phyloP scores from a whole-genome alignment of 2,329 filamentous ascomycete species.

The Epichloe coenophiala region DNA sequence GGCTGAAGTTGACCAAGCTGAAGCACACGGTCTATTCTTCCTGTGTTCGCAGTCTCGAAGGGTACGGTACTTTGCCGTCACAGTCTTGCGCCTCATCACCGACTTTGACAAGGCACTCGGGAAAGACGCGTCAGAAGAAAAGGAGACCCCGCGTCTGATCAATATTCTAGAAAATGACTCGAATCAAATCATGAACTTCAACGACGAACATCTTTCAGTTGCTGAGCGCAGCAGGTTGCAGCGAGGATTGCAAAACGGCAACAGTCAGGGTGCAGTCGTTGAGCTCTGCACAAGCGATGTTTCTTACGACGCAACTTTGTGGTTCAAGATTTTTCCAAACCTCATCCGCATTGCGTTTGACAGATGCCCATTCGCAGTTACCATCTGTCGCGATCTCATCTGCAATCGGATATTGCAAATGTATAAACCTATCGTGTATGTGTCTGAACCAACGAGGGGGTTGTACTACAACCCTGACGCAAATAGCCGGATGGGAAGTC shows the following conservation, averaged over 20 bases:
- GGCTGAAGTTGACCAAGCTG: constrained; percentile 90
- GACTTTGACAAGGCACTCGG: constrained; percentile 87
- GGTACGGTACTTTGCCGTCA: constrained; percentile 82
- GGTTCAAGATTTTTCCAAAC: constrained; percentile 97
- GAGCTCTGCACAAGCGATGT: constrained; percentile 93
- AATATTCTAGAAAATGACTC: constrained; percentile 86
- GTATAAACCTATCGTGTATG: constrained; percentile 67
- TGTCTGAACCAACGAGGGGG: constrained; percentile 61
- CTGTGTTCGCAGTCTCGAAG: constrained; percentile 87
- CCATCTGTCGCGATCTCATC: constrained; percentile 79
- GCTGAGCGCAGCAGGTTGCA: constrained; percentile 88
- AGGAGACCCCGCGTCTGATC: constrained; percentile 64
- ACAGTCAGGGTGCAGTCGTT: constrained; percentile 72
- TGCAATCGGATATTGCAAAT: constrained; percentile 88
- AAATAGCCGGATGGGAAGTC: constrained; percentile 34
- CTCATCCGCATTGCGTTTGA: constrained; percentile 83
- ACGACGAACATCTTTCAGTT: constrained; percentile 80
- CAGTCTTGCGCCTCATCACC: constrained; percentile 77
- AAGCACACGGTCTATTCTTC: constrained; percentile 94
- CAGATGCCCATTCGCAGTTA: constrained; percentile 81
- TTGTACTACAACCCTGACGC: constrained; percentile 49
- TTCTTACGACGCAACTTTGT: constrained; percentile 85
- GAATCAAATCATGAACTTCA: constrained; percentile 77
- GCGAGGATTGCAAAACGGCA: constrained; percentile 73
- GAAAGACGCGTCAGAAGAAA: constrained; percentile 44